Percentiles rank a stretch among this genome's conserved stretches.
phyloP scores from a whole-genome alignment of 345 rosid genomes.

The Orychophragmus violaceus region DNA sequence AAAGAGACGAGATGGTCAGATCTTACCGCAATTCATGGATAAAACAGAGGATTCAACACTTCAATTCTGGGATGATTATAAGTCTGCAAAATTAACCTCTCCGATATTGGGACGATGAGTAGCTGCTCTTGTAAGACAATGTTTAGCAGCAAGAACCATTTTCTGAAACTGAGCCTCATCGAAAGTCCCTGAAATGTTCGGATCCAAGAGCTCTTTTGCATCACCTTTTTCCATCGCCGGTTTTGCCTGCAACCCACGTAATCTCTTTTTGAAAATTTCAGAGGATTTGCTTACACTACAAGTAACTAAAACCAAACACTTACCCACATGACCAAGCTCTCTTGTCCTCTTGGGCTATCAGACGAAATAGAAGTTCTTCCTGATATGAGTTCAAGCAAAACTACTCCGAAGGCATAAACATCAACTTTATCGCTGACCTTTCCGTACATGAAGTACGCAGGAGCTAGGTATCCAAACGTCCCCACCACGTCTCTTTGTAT shows the following conservation, averaged over 20 bases:
- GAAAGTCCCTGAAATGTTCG: conserved; percentile 40
- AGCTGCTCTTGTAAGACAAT: conserved; percentile 64
- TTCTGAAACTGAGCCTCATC: conserved; percentile 57
- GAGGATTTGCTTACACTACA: not conserved
- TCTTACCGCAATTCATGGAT: not conserved
- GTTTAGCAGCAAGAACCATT: conserved; percentile 70
- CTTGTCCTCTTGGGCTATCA: conserved; percentile 53
- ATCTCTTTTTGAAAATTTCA: conserved; percentile 5
- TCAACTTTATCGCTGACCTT: conserved; percentile 89
- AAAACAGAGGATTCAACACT: conserved; percentile 2
- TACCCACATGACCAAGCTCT: conserved; percentile 96
- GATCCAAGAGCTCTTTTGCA: conserved; percentile 57
- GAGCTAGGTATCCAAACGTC: conserved; percentile 97
- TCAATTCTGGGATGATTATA: not conserved
- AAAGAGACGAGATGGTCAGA: not conserved
- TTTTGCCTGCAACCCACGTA: conserved; percentile 58
- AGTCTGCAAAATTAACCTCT: conserved; percentile 38
- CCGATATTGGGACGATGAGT: conserved; percentile 72
- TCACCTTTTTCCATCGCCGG: conserved; percentile 55
- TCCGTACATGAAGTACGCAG: conserved; percentile 95
- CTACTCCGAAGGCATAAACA: conserved; percentile 89
- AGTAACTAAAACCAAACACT: conserved; percentile 23
- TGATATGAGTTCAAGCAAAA: conserved; percentile 77
- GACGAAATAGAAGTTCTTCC: conserved; percentile 70
- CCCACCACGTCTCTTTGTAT: conserved; percentile 70